Evolutionary conservation across 257 asterid species (phyloP).

Genomic region (Solanum pennellii): DNA sequence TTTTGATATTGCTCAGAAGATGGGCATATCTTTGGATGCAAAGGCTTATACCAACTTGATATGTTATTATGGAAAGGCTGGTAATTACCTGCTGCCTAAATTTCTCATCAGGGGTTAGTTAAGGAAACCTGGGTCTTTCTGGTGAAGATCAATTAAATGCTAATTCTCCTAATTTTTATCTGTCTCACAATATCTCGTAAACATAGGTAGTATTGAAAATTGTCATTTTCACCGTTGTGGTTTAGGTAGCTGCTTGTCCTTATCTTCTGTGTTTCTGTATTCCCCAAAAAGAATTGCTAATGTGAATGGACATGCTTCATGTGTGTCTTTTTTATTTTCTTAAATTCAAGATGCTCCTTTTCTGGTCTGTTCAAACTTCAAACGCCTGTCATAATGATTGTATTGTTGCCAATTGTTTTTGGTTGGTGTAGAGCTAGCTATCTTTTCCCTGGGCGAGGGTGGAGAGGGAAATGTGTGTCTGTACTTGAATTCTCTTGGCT

Average conservation of each 20-base stretch:
- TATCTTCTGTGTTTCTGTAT: background rate
- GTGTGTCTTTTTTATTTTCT: background rate
- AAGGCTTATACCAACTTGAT: slow-evolving; percentile 81
- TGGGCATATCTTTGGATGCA: slow-evolving; percentile 67
- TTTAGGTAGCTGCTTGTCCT: background rate
- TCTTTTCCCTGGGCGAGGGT: background rate
- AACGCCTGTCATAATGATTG: background rate
- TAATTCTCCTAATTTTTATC: background rate
- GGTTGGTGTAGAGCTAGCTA: background rate
- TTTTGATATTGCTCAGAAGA: slow-evolving; percentile 48
- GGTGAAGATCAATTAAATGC: background rate
- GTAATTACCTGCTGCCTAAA: slow-evolving; percentile 16
- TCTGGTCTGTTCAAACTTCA: background rate
- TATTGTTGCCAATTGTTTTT: background rate
- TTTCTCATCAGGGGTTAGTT: background rate
- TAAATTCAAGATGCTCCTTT: background rate
- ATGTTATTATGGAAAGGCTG: slow-evolving; percentile 81
- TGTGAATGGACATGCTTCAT: background rate
- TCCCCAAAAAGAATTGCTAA: background rate
- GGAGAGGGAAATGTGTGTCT: background rate
- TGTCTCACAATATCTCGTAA: background rate
- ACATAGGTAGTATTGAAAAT: background rate
- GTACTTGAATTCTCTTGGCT: background rate
- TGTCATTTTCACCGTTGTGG: background rate
- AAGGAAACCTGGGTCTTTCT: background rate